A percentile compares a stretch with the other conserved stretches of the same genome.
phyloP scores from a whole-genome alignment of 768 basidiomycete species.

The Suillus ampliporus region DNA sequence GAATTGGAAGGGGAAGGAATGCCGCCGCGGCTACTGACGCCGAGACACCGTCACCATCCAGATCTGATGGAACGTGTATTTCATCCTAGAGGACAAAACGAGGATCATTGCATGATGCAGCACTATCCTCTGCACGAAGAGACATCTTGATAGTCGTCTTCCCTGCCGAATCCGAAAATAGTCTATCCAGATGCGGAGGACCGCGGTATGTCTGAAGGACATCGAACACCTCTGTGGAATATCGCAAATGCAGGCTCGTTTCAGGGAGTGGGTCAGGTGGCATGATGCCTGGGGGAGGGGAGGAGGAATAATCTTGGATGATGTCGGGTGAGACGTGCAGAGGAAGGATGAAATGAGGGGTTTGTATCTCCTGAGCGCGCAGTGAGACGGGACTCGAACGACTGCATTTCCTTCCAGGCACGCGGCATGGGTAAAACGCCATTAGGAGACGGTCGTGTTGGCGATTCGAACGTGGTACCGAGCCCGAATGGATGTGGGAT shows the following conservation, averaged over 20 bases:
- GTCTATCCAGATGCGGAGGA: conserved; percentile 71
- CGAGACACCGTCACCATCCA: conserved; percentile 45
- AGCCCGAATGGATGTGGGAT: conserved; percentile 67
- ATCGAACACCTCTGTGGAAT: conserved; percentile 79
- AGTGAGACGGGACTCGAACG: conserved; percentile 83
- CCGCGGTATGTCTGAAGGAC: conserved; percentile 82
- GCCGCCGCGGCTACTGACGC: conserved; percentile 44
- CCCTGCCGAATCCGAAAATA: conserved; percentile 58
- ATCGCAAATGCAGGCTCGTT: conserved; percentile 61
- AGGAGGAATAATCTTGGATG: conserved; percentile 16
- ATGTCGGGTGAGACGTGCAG: not conserved
- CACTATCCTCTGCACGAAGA: conserved; percentile 65
- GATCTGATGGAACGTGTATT: conserved; percentile 38
- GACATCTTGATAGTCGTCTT: conserved; percentile 79
- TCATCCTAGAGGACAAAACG: conserved; percentile 93
- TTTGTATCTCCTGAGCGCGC: conserved; percentile 57
- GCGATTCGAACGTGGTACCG: conserved; percentile 66
- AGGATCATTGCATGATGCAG: conserved; percentile 84
- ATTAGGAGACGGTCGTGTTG: conserved; percentile 49
- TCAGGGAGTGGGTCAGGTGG: conserved; percentile 46
- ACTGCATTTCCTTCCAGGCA: conserved; percentile 82
- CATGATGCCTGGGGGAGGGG: conserved; percentile 30
- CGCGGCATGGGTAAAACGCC: conserved; percentile 54
- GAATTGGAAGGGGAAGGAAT: conserved; percentile 46
- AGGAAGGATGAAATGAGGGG: conserved; percentile 16